Evolutionary conservation across 2,329 filamentous ascomycete species (phyloP), one percentile per base, ranked within the genome.

Genomic region (Diaporthe longicolla): DNA sequence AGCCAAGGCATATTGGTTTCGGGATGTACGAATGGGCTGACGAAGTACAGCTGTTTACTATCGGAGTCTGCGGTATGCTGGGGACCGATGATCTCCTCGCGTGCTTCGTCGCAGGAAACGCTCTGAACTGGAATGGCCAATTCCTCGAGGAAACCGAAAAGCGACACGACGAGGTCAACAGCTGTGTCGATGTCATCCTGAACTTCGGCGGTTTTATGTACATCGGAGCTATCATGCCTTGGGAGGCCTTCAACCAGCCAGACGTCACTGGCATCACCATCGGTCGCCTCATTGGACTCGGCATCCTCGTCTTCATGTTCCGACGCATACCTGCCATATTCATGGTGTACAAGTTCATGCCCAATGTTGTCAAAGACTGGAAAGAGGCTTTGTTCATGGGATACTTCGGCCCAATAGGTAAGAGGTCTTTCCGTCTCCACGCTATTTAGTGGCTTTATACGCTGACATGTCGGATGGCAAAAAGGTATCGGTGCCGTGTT

Each of bases 121-220:
- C 52, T 6, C 26, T 55, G 24, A 55, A 55, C 15, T 55, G 52
- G 52, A 55, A 55, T n/a, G 52, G 52, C 1, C 52, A 55, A n/a
- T 55, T 55, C 24, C 52, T 55, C 52, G 52, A 55, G 52, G 52
- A 55, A 21, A 55, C 52, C 4, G 52, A 55, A 26, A 55, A 55
- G 52, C 52, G 52, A 4, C 52, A 55, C 2, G 52, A 55, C 26
- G 52, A 55, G 10, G 52, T 55, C 52, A 55, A 29, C 52, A 55
- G 52, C 26, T 55, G 52, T 17, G 52, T 55, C 13, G 52, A 55
- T 9, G 52, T 55, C 2, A 0, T 55, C 7, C 17, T 55, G 13
- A 55, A 55, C 26, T 55, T 55, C 3, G 52, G 52, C 26, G 52
- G 52, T 7, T 55, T 55, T 13, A 55, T 55, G 52, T 55, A 55